Evolutionary conservation across 176 grass and related monocot species (phyloP).

Genomic region (Aegilops speltoides): DNA sequence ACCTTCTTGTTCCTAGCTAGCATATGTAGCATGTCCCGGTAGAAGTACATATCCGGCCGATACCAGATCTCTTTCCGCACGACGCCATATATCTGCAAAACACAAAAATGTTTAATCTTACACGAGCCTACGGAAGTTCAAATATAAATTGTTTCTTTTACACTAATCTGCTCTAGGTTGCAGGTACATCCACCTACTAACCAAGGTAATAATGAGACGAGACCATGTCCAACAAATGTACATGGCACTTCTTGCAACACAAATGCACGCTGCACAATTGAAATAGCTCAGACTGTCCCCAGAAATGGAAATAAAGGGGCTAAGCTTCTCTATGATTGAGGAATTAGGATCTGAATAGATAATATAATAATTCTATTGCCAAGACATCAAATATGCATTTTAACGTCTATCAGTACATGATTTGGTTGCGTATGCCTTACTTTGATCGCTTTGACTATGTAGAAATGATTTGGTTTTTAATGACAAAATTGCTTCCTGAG

Average conservation of each 20-base stretch:
- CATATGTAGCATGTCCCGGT: slow-evolving; percentile 78
- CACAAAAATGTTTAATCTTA: slow-evolving; percentile 13
- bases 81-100: slow-evolving; percentile 70
- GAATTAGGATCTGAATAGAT: background rate
- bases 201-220: background rate
- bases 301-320: background rate
- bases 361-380: background rate
- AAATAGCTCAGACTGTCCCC: background rate
- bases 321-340: background rate
- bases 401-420: background rate
- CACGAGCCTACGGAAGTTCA: background rate
- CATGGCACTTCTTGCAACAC: background rate
- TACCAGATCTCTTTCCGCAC: slow-evolving; percentile 94
- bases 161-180: background rate
- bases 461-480: no score
- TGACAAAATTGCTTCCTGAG: no score
- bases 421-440: no score
- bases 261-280: background rate
- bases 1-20: slow-evolving; percentile 84
- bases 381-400: background rate
- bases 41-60: slow-evolving; percentile 88
- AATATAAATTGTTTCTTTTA: background rate
- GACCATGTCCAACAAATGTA: background rate
- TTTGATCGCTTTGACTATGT: no score
- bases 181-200: background rate